Percentiles rank a stretch among this genome's conserved stretches.
phyloP scores from a whole-genome alignment of 371 early-diverging fungal species.

The Mortierella sp. region DNA sequence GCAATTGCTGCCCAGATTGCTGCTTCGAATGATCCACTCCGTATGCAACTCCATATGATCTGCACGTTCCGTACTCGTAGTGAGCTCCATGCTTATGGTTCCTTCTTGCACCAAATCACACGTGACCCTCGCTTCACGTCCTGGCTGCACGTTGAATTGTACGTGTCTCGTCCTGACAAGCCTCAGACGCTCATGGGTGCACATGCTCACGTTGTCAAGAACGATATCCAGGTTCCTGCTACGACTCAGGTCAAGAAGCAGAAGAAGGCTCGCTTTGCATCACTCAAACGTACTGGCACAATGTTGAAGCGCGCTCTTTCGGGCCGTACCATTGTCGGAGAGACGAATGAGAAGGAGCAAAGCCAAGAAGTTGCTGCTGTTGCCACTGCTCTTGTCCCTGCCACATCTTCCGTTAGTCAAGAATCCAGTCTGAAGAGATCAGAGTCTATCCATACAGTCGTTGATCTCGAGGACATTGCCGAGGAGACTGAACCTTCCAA shows the following conservation, averaged over 20 bases:
- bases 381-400: neutral
- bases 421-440: conserved; percentile 28
- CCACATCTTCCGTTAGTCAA: conserved; percentile 8
- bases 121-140: conserved; percentile 49
- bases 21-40: conserved; percentile 30
- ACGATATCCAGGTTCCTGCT: conserved; percentile 45
- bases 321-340: conserved; percentile 45
- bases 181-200: conserved; percentile 46
- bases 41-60: conserved; percentile 39
- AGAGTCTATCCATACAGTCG: conserved; percentile 39
- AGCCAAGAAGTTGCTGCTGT: neutral
- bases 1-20: conserved; percentile 43
- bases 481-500: conserved; percentile 27
- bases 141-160: conserved; percentile 46
- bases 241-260: conserved; percentile 15
- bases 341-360: conserved; percentile 21
- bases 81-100: conserved; percentile 48
- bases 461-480: conserved; percentile 35
- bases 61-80: conserved; percentile 49
- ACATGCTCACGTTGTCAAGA: conserved; percentile 51
- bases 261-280: conserved; percentile 43
- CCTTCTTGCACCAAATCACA: conserved; percentile 47
- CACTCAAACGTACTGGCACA: conserved; percentile 32
- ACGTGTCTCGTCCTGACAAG: conserved; percentile 51
- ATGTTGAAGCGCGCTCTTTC: conserved; percentile 48